Conservation (phyloP, 352 stramenopile genomes). For the Phytophthora pinifolia region DNA sequence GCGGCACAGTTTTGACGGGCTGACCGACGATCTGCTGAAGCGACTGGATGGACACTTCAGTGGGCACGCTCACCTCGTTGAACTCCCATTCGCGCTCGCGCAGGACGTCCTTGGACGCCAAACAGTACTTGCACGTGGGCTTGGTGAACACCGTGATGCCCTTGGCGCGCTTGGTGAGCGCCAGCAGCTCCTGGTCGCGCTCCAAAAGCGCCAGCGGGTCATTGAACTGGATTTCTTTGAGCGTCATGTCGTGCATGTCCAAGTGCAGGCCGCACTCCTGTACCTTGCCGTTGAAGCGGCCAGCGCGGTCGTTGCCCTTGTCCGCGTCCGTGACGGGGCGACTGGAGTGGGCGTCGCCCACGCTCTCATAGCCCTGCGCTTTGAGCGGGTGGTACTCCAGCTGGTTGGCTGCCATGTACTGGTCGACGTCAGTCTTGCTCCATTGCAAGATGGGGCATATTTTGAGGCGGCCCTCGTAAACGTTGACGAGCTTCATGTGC, state of each 20-base stretch:
- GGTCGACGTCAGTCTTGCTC: constrained; percentile 71
- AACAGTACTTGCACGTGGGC: constrained; percentile 76
- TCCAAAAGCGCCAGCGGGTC: constrained; percentile 53
- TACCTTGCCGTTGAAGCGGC: constrained; percentile 76
- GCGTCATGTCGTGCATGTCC: constrained; percentile 63
- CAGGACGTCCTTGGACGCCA: constrained; percentile 63
- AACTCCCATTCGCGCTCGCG: constrained; percentile 55
- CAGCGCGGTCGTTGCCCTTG: constrained; percentile 67
- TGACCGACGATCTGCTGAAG: constrained; percentile 60
- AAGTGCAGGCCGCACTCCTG: constrained; percentile 87
- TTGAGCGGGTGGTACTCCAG: constrained; percentile 88
- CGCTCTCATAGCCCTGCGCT: constrained; percentile 74
- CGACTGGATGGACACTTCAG: constrained; percentile 52
- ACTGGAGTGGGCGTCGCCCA: constrained; percentile 85
- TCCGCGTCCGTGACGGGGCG: constrained; percentile 69
- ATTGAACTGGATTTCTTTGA: constrained; percentile 49
- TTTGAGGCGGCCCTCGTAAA: constrained; percentile 82
- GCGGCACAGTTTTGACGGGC: constrained; percentile 70
- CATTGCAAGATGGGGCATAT: constrained; percentile 86
- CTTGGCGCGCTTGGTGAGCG: constrained; percentile 44
- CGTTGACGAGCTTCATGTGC: constrained; percentile 73
- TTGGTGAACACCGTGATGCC: constrained; percentile 74
- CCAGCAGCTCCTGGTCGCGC: constrained; percentile 41
- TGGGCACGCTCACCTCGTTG: constrained; percentile 63
- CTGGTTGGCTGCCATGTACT: constrained; percentile 70